Conservation (phyloP, 2,329 filamentous ascomycete genomes). For the Pseudopyricularia cyperi region DNA sequence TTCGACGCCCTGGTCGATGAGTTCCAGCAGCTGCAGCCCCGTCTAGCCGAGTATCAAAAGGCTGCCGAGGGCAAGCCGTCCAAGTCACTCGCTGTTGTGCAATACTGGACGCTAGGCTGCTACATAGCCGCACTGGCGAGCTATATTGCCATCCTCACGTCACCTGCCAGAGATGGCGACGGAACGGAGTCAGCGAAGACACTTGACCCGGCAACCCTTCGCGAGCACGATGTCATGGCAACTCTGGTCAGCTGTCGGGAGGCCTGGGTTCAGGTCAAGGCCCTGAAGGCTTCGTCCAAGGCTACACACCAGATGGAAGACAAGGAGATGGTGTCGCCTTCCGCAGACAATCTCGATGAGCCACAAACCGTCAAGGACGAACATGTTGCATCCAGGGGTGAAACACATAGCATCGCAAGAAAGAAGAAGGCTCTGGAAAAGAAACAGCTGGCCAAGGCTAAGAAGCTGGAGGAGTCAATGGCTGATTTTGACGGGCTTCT, state of each 20-base stretch:
- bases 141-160: constrained; percentile 91
- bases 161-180: constrained; percentile 49
- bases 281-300: constrained; percentile 31
- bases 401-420: neutral
- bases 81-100: constrained; percentile 50
- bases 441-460: constrained; percentile 26
- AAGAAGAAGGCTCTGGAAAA: constrained; percentile 16
- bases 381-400: neutral
- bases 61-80: constrained; percentile 38
- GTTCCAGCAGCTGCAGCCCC: constrained; percentile 57
- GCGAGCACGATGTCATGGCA: constrained; percentile 86
- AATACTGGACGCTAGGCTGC: constrained; percentile 68
- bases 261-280: constrained; percentile 65
- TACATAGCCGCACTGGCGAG: constrained; percentile 80
- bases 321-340: neutral
- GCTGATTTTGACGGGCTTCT: constrained; percentile 57
- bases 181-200: constrained; percentile 35
- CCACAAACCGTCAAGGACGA: constrained; percentile 12
- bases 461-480: constrained; percentile 56
- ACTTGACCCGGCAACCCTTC: constrained; percentile 63
- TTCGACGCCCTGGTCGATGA: constrained; percentile 79
- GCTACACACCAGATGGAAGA: constrained; percentile 8
- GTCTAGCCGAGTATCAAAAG: constrained; percentile 44
- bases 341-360: neutral
- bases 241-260: constrained; percentile 66